Base-by-base conservation (phyloP, 495 filamentous ascomycete genomes). In the Pyrenula massariospora region DNA sequence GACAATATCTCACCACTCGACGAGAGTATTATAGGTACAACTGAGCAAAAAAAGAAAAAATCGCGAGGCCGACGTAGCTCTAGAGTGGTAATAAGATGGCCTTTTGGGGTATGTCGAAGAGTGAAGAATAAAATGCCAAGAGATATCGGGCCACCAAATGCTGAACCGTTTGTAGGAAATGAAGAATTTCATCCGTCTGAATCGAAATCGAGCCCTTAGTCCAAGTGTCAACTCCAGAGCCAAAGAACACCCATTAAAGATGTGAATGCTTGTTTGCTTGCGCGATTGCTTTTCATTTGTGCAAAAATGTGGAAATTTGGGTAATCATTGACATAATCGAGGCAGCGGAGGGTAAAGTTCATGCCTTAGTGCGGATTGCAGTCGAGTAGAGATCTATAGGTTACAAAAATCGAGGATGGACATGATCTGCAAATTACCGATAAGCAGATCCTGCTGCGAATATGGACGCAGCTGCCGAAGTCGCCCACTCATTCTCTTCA, bases 401-500 rank as follows among this genome's bases (percentile, higher is more conserved):
- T n/a, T 48, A 22, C 23, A 55, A 21, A 22, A n/a, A 50, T 31
- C 19, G 24, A 31, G 53, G 25, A 54, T 12, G 20, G 12, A 19
- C 12, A 20, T 57, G 2, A 2, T 53, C n/a, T 48, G 52, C 25
- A n/a, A 20, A 57, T 70, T 72, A 81, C 58, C 71, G 68, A 60
- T 70, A 78, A 42, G 68, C 70, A 53, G 74, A 67, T 52, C 82
- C 81, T 48, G 82, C 83, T 53, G 85, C 75, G 68, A 88, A 87
- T 54, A 89, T 87, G 71, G 84, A 88, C 2, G 86, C 83, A 22
- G 87, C 77, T 20, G 86, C 84, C 48, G 89, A 83, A n/a, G 84
- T 83, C 24, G 83, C 87, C 91, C 88, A 96, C 67, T 91, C 93
- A 57, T 84, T 81, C 63, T 94, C 91, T 56, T 87, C 84, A 62